Evolutionary conservation across 176 grass and related monocot species (phyloP).

Genomic region (Thinopyrum elongatum): DNA sequence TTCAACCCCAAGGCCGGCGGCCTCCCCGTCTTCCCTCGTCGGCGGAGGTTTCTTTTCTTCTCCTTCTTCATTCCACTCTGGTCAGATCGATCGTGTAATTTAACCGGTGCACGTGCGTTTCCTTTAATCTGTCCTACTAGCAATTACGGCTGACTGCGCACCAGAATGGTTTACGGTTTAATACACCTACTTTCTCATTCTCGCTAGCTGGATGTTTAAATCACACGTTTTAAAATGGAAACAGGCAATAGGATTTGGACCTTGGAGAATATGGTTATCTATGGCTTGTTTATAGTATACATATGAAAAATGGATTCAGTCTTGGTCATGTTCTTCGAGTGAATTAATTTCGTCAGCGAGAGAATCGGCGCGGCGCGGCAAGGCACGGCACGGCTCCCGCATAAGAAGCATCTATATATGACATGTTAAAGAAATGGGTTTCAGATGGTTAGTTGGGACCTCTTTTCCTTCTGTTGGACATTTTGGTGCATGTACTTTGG

Average conservation of each 20-base stretch:
- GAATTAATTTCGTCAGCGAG: not conserved
- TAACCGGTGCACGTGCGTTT: not conserved
- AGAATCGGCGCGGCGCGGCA: too few relatives aligned
- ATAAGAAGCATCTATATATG: not conserved
- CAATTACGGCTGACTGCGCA: not conserved
- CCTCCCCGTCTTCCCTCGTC: constrained; percentile 69
- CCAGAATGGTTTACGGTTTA: too few relatives aligned
- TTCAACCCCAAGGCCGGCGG: constrained; percentile 65
- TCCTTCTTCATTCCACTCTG: not conserved
- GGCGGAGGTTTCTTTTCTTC: constrained; percentile 44
- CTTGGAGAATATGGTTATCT: not conserved
- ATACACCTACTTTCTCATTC: not conserved
- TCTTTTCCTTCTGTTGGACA: not conserved
- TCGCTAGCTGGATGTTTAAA: not conserved
- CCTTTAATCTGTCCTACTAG: not conserved
- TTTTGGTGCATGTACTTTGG: not conserved
- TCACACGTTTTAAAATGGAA: not conserved
- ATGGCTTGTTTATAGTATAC: not conserved
- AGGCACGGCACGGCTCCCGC: too few relatives aligned
- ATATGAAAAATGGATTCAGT: not conserved
- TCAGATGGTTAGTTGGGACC: not conserved
- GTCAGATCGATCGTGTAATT: not conserved
- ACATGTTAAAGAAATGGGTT: not conserved
- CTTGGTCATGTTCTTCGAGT: not conserved
- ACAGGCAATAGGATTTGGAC: not conserved